Percentiles rank a stretch among this genome's conserved stretches.
Conservation (phyloP, 108 stramenopile genomes). For the Cyclotella choctawhatcheeana region DNA sequence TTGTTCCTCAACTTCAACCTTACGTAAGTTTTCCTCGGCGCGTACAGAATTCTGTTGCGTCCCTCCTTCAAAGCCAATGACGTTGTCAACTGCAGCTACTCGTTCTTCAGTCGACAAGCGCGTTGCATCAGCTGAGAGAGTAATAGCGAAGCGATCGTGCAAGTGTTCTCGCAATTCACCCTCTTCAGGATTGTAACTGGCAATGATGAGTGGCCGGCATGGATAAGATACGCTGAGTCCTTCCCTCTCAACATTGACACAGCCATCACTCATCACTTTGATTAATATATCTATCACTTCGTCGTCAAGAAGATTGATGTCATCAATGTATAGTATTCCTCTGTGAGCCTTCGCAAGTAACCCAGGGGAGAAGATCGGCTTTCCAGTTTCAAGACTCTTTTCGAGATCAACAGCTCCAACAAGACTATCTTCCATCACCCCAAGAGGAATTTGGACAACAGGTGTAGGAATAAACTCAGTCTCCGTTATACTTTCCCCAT, state of each 20-base stretch:
- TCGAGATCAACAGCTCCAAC: conserved; percentile 95
- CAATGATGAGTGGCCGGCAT: conserved; percentile 91
- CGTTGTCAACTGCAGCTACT: conserved; percentile 86
- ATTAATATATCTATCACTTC: conserved; percentile 94
- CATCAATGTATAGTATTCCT: conserved; percentile 95
- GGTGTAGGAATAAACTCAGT: conserved; percentile 90
- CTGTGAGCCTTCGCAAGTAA: conserved; percentile 95
- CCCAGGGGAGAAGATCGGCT: conserved; percentile 94
- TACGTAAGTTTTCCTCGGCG: conserved; percentile 66
- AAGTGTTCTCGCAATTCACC: conserved; percentile 96
- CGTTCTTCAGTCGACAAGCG: conserved; percentile 76
- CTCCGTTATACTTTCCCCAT: conserved; percentile 87
- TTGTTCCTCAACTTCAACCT: conserved; percentile 89
- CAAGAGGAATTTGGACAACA: conserved; percentile 95
- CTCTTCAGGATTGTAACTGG: conserved; percentile 97
- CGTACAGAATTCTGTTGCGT: conserved; percentile 63
- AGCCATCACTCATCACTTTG: conserved; percentile 89
- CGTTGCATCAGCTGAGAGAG: conserved; percentile 89
- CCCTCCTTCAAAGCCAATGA: conserved; percentile 79
- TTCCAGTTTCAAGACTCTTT: conserved; percentile 89
- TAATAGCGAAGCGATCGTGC: conserved; percentile 92
- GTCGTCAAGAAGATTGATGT: conserved; percentile 95
- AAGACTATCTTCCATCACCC: conserved; percentile 97
- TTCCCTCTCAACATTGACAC: conserved; percentile 94
- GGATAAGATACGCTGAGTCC: conserved; percentile 92